Evolutionary conservation across 441 rosid genomes (phyloP), one percentile per base, ranked within the genome.

Genomic region (Bruguiera hainesii): DNA sequence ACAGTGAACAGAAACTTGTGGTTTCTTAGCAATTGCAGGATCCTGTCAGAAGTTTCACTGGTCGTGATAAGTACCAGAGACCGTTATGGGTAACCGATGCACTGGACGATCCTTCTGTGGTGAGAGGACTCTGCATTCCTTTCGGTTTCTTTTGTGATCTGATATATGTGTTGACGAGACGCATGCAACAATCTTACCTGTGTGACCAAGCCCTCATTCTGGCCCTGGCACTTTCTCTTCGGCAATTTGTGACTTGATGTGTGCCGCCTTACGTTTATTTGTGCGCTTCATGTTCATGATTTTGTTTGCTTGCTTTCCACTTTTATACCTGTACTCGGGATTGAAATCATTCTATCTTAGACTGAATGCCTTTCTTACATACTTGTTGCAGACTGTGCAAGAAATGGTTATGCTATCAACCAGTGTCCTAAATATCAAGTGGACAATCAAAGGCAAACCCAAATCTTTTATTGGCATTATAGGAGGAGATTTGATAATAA

Each of bases 381-480:
- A 6, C 9, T 61, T 10, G 49, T 70, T 58, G 55, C 74, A 90
- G 98, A 74, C 78, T 0, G 85, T 89, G 74, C 93, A 87, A 33
- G 97, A 90, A 83, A 93, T 93, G 97, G 81, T 64, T 68, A 93
- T 93, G 98, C 63, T 89, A 60, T 90, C 97, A 13, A 87, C 97
- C 6, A 87, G 97, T 57, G 80, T 82, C 39, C 73, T 93, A 70
- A 84, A 83, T 28, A 93, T 90, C 73, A 84, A 81, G 59, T 93
- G 98, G 96, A 88, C 93, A 35, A 52, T 86, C 33, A 87, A 70
- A 68, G 96, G 96, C 73, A 89, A 73, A 76, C 96, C 91, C 0
- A 90, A 82, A 71, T 80, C 81, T 16, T 2, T 87, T 19, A 56
- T 87, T 67, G 83, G 81, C 30, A 73, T 66, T 33, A 0, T 83